Base-by-base conservation (phyloP, 2,329 filamentous ascomycete genomes). In the Fusarium xylarioides region DNA sequence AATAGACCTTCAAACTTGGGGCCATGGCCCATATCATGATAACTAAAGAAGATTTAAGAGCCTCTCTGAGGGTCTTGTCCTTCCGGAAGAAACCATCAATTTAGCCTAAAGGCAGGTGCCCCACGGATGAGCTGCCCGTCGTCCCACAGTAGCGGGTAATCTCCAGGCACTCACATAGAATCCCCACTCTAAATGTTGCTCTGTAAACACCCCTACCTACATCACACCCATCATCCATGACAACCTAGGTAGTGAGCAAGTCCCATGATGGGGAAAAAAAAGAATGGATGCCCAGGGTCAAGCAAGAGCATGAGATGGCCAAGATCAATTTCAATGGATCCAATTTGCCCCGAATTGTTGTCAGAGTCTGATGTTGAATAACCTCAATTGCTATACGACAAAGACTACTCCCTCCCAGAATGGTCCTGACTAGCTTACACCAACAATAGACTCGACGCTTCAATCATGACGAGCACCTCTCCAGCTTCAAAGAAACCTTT, bases 61-160 rank as follows among this genome's bases (percentile, higher is more conserved):
- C 47, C 46, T 47, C 43, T 15, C 43, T 15, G 42, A 50, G 53
- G 47, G 42, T 56, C 35, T 28, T 32, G 40, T 53, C 23, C 32
- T 40, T 47, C 58, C 69, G 72, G 72, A 44, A 73, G 62, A 73
- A 73, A 57, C 23, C 46, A 56, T 37, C 58, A 40, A 75, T 77
- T 77, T 76, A 77, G 75, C 67, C 75, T 77, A 55, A 77, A 77
- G 54, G 30, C 19, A 32, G 42, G 37, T 55, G 54, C 63, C 54
- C 58, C 59, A 63, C 46, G 67, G 69, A 47, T 69, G 66, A 73
- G 66, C 74, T 70, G 63, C 69, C 47, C 66, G 53, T 74, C 58
- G 68, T 74, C 66, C 74, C 74, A 77, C 68, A 70, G 40, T 32
- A 59, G 63, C 75, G 75, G 75, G 55, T 77, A 77, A 76, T 74